phyloP scores from a whole-genome alignment of 2,329 filamentous ascomycete genomes.

The Claviceps africana region DNA sequence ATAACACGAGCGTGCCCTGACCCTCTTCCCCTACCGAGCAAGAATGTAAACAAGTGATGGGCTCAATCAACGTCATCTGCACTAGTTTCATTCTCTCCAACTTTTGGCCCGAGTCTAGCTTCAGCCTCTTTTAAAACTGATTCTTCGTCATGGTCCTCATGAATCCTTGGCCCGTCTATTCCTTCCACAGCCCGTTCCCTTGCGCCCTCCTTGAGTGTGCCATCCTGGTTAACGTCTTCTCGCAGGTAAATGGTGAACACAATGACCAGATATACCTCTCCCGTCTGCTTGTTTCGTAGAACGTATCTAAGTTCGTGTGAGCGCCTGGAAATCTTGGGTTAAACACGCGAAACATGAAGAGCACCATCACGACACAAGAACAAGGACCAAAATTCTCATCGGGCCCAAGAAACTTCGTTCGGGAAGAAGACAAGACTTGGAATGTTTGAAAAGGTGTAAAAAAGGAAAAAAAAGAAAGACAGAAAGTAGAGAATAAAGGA shows the following conservation, averaged over 20 bases:
- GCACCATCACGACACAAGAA: background rate
- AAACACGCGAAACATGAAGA: conserved; percentile 4
- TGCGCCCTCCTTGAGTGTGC: conserved; percentile 32
- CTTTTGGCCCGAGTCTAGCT: conserved; percentile 19
- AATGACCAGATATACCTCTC: conserved; percentile 65
- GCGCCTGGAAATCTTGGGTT: conserved; percentile 33
- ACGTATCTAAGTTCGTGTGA: conserved; percentile 85
- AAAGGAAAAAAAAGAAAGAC: background rate
- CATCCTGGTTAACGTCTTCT: conserved; percentile 48
- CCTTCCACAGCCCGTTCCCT: conserved; percentile 14
- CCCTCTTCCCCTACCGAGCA: background rate
- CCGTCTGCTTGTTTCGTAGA: conserved; percentile 64
- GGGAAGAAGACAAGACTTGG: background rate
- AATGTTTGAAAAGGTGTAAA: too few relatives aligned
- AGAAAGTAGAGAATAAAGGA: background rate
- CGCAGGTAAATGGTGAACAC: conserved; percentile 64
- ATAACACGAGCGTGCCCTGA: background rate
- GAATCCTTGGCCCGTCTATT: conserved; percentile 10
- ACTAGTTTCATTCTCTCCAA: conserved; percentile 14
- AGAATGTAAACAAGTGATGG: background rate
- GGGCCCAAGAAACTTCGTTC: too few relatives aligned
- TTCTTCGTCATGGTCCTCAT: conserved; percentile 18
- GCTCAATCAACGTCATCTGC: conserved; percentile 31
- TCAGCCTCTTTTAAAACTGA: conserved; percentile 25
- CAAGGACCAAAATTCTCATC: conserved; percentile 4